Percentiles rank a stretch among this genome's conserved stretches.
These are phyloP conservation scores for Blastobotrys elegans DNA, from an alignment of 1,139 yeast species.

Conservation along the genomic window DNA sequence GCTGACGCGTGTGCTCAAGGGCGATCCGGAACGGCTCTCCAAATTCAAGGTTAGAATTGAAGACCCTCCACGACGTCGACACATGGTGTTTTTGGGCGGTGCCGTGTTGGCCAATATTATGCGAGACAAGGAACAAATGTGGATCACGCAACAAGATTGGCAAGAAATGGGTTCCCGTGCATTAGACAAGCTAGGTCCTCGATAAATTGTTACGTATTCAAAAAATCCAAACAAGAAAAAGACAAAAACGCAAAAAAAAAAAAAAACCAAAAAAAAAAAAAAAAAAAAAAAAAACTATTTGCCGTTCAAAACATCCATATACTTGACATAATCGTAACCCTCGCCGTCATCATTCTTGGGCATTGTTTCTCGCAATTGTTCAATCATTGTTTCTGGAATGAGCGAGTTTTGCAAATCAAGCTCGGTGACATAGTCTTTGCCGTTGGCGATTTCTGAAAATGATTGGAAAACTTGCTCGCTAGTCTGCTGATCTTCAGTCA, in stretches of 20 bases:
- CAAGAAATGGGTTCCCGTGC: constrained; percentile 91
- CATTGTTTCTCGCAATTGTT: constrained; percentile 31
- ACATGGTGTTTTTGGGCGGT: constrained; percentile 98
- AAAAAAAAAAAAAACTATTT: not conserved
- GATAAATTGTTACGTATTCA: constrained; percentile 42
- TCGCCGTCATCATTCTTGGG: constrained; percentile 26
- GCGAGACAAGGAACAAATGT: constrained; percentile 98
- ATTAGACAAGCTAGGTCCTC: constrained; percentile 85
- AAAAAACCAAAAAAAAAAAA: too few species aligned
- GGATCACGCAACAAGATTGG: constrained; percentile 97
- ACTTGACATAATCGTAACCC: constrained; percentile 33
- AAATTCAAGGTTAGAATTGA: constrained; percentile 95
- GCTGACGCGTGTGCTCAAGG: constrained; percentile 82
- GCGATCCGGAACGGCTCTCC: constrained; percentile 79
- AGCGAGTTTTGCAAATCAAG: constrained; percentile 38
- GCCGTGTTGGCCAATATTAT: constrained; percentile 96
- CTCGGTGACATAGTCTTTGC: constrained; percentile 39
- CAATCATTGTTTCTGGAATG: constrained; percentile 35
- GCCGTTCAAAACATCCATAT: constrained; percentile 23
- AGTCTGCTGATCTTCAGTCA: constrained; percentile 38
- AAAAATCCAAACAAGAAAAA: not conserved
- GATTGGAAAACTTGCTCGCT: constrained; percentile 39
- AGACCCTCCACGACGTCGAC: constrained; percentile 98
- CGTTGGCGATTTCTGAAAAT: constrained; percentile 38
- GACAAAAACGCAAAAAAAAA: not conserved